Conservation (phyloP, 176 grass and related monocot genomes). For the Juncus effusus region DNA sequence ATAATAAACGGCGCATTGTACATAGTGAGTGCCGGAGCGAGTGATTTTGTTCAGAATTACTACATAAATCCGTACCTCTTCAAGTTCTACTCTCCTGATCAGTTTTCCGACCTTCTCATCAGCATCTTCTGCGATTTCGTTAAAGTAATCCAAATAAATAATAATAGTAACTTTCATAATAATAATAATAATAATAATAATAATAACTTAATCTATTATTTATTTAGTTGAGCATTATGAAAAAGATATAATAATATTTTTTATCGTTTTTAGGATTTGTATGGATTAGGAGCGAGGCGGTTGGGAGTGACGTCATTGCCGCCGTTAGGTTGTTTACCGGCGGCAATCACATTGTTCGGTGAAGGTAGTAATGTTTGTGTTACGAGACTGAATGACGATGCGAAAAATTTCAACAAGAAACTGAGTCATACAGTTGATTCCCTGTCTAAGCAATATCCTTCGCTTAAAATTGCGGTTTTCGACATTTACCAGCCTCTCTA, state of each 20-base stretch:
- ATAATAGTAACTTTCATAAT: too few relatives aligned
- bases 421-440: conserved; percentile 41
- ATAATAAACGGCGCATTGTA: conserved; percentile 62
- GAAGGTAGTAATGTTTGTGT: conserved; percentile 48
- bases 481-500: conserved; percentile 83
- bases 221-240: background rate
- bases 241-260: background rate
- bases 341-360: conserved; percentile 72
- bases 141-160: conserved; percentile 28
- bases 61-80: conserved; percentile 82
- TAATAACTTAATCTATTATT: too few relatives aligned
- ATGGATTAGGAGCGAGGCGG: conserved; percentile 66
- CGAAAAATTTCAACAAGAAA: conserved; percentile 67
- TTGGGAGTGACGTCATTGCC: conserved; percentile 78
- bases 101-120: conserved; percentile 64
- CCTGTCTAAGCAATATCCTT: conserved; percentile 37
- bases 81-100: conserved; percentile 60
- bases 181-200: too few relatives aligned
- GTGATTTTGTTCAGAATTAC: conserved; percentile 92
- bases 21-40: conserved; percentile 65
- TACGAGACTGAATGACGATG: conserved; percentile 47
- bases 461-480: conserved; percentile 79
- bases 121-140: conserved; percentile 52
- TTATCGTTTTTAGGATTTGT: conserved; percentile 39
- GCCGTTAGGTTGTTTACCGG: conserved; percentile 70